These are phyloP conservation scores for Solanum chacoense DNA, from an alignment of 305 asterid genomes.

Conservation along the genomic window DNA sequence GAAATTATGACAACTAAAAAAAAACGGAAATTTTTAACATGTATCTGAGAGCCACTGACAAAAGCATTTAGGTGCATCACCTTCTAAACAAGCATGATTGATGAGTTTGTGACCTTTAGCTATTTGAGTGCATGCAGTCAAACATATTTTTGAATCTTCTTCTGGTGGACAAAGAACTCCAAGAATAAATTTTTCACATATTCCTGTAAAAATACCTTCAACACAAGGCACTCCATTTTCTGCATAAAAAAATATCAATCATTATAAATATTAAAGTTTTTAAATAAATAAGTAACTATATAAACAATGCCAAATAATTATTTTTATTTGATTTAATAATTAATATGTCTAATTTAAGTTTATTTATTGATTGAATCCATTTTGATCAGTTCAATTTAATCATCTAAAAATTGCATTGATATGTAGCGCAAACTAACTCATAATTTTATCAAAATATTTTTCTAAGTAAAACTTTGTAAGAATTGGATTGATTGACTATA, in stretches of 20 bases:
- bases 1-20: not conserved
- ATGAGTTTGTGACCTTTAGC: not conserved
- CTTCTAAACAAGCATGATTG: not conserved
- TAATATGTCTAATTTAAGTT: no score
- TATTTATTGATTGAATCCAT: not conserved
- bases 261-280: not conserved
- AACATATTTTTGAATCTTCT: not conserved
- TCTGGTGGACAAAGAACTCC: not conserved
- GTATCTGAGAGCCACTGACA: not conserved
- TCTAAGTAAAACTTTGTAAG: not conserved
- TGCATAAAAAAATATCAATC: fast-evolving
- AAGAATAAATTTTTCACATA: not conserved
- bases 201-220: not conserved
- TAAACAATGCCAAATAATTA: no score
- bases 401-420: not conserved
- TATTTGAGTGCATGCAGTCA: not conserved
- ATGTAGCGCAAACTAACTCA: fast-evolving
- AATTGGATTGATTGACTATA: not conserved
- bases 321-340: no score
- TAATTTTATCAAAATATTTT: not conserved
- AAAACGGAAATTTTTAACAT: not conserved
- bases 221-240: not conserved
- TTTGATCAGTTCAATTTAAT: not conserved
- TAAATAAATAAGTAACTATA: not conserved
- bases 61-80: not conserved